Base-by-base conservation (phyloP, 2,329 filamentous ascomycete genomes). In the Alternaria hordeiaustralica region DNA sequence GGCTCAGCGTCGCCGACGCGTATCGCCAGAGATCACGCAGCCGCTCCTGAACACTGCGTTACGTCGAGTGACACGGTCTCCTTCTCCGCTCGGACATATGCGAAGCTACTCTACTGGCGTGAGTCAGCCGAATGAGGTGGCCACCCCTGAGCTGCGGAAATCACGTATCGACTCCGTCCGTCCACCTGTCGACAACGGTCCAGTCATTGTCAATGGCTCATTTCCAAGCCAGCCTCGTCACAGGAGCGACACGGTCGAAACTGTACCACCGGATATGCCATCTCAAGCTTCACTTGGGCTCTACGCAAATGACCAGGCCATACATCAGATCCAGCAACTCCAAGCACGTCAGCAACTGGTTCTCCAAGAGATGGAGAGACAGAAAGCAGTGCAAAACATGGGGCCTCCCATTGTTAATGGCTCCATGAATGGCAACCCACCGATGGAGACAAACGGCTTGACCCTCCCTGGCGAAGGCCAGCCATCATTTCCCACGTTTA, bases 61-160 rank as follows among this genome's bases (percentile, higher is more conserved):
- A 56, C 69, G 75, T 41, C 75, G 77, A 36, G 71, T 75, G 9
- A 82, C 81, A 15, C 76, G 83, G 26, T 85, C 84, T 18, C 83
- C 84, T 18, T 85, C 84, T 4, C 83, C 84, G 2, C 75, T 85
- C 28, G 79, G 80, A 6, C 81, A 83, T 57, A 66, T 80, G 53
- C 75, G 82, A 49, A 82, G 78, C 47, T 81, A 81, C 44, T 81
- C 81, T 6, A 79, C 71, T 8, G 71, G 71, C 28, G 62, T 74
- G 5, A 45, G 70, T 18, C 66, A 68, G 11, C 70, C 67, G 44
- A 49, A 50, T 28, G 50, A 63, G 11, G 45, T 64, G 9, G 53
- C 41, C 9, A 58, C 36, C 8, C 58, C 61, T 13, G 69, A 74
- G 30, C 63, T 69, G 36, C 72, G 72, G 26, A 78, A 73, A 54